A percentile compares a stretch with the other conserved stretches of the same genome.
Evolutionary conservation across 352 stramenopile genomes (phyloP).

Genomic region (Phytopythium sindhum): DNA sequence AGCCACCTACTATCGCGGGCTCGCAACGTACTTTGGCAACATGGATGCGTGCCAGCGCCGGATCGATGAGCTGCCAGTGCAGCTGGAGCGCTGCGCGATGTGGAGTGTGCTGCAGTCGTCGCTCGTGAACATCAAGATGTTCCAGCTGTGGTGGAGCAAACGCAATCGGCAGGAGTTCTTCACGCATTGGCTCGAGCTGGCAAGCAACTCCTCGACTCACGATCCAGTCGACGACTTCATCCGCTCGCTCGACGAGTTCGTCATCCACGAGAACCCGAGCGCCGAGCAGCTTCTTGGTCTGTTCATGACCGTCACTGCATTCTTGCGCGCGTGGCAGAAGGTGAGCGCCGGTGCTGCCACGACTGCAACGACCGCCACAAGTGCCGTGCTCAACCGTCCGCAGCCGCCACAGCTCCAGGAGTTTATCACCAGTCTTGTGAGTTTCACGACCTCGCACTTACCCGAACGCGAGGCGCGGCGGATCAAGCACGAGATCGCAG

Average conservation of each 20-base stretch:
- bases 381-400: conserved; percentile 31
- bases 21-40: conserved; percentile 71
- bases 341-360: conserved; percentile 29
- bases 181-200: conserved; percentile 72
- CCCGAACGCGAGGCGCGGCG: conserved; percentile 46
- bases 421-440: conserved; percentile 65
- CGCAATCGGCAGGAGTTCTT: conserved; percentile 82
- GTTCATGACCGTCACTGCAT: conserved; percentile 78
- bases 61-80: conserved; percentile 77
- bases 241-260: conserved; percentile 71
- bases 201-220: conserved; percentile 54
- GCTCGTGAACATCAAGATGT: conserved; percentile 87
- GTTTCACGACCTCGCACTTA: conserved; percentile 48
- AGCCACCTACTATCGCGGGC: conserved; percentile 65
- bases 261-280: conserved; percentile 54
- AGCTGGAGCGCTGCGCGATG: conserved; percentile 67
- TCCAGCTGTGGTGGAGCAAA: conserved; percentile 79
- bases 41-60: conserved; percentile 68
- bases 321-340: conserved; percentile 67
- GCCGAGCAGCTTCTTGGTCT: conserved; percentile 63
- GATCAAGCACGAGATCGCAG: conserved; percentile 60
- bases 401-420: conserved; percentile 67
- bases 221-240: conserved; percentile 82
- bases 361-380: conserved; percentile 17
- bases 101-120: conserved; percentile 62